Evolutionary conservation across 2,329 filamentous ascomycete species (phyloP).

Genomic region (Ascocoryne sarcoides): DNA sequence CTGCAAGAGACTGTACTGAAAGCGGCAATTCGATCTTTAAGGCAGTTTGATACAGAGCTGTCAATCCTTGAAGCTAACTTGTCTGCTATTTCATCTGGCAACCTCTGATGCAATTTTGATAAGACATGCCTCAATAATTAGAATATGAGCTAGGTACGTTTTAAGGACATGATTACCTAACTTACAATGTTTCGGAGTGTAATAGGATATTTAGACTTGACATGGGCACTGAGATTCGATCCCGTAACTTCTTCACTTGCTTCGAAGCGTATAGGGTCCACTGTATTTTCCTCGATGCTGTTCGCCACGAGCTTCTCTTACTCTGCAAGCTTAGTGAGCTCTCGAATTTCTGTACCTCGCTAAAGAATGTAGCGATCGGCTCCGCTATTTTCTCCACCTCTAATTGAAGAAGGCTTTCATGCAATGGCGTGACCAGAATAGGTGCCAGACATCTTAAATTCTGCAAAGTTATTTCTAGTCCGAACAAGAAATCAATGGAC

Average conservation of each 20-base stretch:
- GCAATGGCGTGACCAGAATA: background rate
- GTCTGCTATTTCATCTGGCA: no score
- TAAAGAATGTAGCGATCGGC: background rate
- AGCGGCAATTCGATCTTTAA: no score
- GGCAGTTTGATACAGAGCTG: no score
- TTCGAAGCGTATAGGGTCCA: constrained; percentile 1
- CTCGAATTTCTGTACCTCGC: background rate
- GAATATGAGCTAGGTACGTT: no score
- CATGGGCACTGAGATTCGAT: constrained; percentile 4
- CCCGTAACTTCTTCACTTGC: constrained; percentile 2
- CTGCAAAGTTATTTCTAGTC: background rate
- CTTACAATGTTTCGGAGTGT: constrained; percentile 3
- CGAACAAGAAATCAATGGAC: constrained; percentile 2
- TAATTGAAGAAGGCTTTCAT: background rate
- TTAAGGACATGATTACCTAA: no score
- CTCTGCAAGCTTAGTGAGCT: background rate
- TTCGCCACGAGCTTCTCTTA: background rate
- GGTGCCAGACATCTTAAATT: constrained; percentile 1
- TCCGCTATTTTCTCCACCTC: constrained; percentile 2
- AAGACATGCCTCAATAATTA: no score
- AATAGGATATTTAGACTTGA: constrained; percentile 3
- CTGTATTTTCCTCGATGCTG: constrained; percentile 1
- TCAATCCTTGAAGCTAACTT: no score
- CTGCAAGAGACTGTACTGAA: no score
- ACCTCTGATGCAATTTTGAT: no score